Evolutionary conservation across 108 stramenopile species (phyloP), one percentile per base, ranked within the genome.

Genomic region (Phaeodactylum tricornutum): DNA sequence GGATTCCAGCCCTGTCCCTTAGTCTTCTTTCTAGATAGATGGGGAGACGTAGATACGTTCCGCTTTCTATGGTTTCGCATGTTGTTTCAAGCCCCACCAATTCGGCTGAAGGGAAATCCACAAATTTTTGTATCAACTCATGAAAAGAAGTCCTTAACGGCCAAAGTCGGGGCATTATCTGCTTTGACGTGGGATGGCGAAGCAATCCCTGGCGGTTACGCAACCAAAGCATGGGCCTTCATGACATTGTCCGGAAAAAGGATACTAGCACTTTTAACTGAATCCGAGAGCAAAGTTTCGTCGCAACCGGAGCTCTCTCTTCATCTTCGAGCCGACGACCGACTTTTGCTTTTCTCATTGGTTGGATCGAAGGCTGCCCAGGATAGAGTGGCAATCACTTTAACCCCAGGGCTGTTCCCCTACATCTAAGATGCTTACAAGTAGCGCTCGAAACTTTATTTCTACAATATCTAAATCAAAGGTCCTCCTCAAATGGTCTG

Each of bases 1-100:
- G 55, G 69, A 30, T 44, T 88, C 47, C 79, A 84, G 22, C 86
- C 86, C 4, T 84, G 86, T 49, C 86, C 81, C 22, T 63, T 88
- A 43, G 77, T 84, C 17, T 84, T 81, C 58, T 84, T 79, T 52
- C 49, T 60, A 0, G 71, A 72, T 38, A 59, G 71, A 32, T 54
- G 53, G 40, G 85, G 85, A 6, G 81, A 87, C 49, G 34, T 51
- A 3, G 59, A 56, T 20, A 57, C 73, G n/a, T 87, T 87, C 43
- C 56, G 67, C 15, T 80, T 75, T 47, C 61, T 83, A 19, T 87
- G 85, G 85, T 48, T 62, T 17, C 62, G 61, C 8, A 61, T 79
- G 66, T 64, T 64, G 8, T 56, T 32, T 52, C 60, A 59, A 39
- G 20, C 66, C n/a, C 49, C 41, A n/a, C 11, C 16, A 28, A 24